Conservation (phyloP, 768 basidiomycete genomes). For the Suillus discolor region DNA sequence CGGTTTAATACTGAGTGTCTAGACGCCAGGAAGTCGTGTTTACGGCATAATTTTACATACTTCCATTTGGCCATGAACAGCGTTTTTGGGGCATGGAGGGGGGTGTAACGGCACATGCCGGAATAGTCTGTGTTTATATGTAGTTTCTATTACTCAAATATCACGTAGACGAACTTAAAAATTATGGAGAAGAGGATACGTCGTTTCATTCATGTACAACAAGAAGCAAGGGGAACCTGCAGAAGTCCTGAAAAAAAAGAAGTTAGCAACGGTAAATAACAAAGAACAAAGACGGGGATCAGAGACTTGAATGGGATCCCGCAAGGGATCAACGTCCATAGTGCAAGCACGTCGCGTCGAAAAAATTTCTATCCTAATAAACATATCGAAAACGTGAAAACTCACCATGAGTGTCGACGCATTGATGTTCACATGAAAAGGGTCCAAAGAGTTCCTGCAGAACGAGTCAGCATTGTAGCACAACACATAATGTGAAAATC, state of each 20-base stretch:
- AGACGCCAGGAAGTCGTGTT: neutral
- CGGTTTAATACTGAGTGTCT: neutral
- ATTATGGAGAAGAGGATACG: neutral
- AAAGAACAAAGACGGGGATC: constrained; percentile 34
- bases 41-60: neutral
- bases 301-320: constrained; percentile 85
- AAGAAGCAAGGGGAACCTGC: neutral
- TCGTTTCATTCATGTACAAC: neutral
- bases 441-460: constrained; percentile 9
- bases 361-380: constrained; percentile 45
- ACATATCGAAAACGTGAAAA: constrained; percentile 4
- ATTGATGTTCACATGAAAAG: neutral
- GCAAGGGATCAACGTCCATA: constrained; percentile 59
- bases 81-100: neutral
- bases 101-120: neutral
- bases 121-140: neutral
- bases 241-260: constrained; percentile 3
- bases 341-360: constrained; percentile 64
- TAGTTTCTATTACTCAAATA: neutral
- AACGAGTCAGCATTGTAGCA: constrained; percentile 29
- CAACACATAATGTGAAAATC: constrained; percentile 28
- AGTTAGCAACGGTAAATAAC: constrained; percentile 19
- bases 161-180: neutral
- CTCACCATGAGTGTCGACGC: constrained; percentile 16
- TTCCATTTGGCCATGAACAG: neutral